Evolutionary conservation across 176 grass and related monocot genomes (phyloP).

Genomic region (Secale cereale): DNA sequence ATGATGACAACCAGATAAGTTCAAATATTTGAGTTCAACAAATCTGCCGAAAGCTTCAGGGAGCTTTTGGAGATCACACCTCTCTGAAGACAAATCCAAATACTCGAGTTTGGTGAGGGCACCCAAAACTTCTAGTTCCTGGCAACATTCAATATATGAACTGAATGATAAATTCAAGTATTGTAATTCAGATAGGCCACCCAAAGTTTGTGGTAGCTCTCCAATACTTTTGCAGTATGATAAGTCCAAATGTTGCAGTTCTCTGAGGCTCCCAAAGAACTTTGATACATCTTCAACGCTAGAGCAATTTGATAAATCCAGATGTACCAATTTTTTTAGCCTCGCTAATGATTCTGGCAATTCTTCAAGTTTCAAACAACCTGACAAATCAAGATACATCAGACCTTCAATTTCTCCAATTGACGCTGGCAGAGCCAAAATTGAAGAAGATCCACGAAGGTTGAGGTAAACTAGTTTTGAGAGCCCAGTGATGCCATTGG

Average conservation of each 20-base stretch:
- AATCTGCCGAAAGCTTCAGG: neutral
- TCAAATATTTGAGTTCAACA: neutral
- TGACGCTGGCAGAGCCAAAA: neutral
- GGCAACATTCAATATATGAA: neutral
- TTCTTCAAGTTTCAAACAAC: neutral
- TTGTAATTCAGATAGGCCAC: neutral
- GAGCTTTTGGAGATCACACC: neutral
- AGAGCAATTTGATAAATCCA: conserved; percentile 2
- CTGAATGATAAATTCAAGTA: conserved; percentile 11
- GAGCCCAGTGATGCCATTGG: neutral
- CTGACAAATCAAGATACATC: neutral
- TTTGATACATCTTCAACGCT: neutral
- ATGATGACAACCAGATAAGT: neutral
- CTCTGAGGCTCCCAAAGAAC: neutral
- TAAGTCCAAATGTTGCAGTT: neutral
- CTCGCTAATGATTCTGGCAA: neutral
- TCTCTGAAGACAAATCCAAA: neutral
- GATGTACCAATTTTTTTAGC: neutral
- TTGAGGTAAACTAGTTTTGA: conserved; percentile 1
- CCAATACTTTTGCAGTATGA: neutral
- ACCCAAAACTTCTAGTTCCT: neutral
- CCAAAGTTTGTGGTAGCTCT: neutral
- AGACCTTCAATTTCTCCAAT: neutral
- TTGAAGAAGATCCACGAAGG: neutral
- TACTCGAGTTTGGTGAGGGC: neutral